Base-by-base conservation (phyloP, 2,329 filamentous ascomycete species). In the Aspergillus pseudotamarii region DNA sequence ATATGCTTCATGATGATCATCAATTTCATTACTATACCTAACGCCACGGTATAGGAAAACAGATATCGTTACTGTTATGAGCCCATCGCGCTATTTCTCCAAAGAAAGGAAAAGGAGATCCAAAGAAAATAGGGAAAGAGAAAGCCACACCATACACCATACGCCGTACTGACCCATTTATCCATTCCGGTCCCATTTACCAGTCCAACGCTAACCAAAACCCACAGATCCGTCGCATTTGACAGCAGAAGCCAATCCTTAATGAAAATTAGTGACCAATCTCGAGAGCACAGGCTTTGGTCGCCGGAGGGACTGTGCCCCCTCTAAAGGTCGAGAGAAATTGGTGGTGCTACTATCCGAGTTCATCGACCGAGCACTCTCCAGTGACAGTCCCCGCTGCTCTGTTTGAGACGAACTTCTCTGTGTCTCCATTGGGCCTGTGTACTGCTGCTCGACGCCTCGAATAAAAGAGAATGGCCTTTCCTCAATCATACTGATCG, bases 271-370 rank as follows among this genome's bases (percentile, higher is more conserved):
- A 30, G 76, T 79, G 58, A 78, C 72, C 59, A 79, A 60, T 54
- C 71, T 71, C 30, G 76, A 75, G 30, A 79, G 60, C 11, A 76
- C 73, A 19, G 76, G 76, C 56, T 76, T 78, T 36, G 74, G 70
- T 48, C 67, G 68, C 58, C 70, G 66, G 48, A 68, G 68, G 10
- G 64, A 61, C 36, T 62, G 54, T 9, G 48, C 53, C 12, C 59
- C 65, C 51, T 59, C 51, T 19, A 55, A 26, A 10, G 51, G 51
- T 26, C 51, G 36, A 55, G 51, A 55, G 23, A 55, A 55, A 26
- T 55, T 55, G 34, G 58, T 38, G 58, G 59, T 36, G 30, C 57
- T 26, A 32, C 21, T 34, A n/a, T 46, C 55, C 48, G 56, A 62
- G 23, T 62, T 34, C 12, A 55, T 30, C 46, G 60, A 56, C 48